Evolutionary conservation across 768 basidiomycete genomes (phyloP).

Genomic region (Melanogaster broomeanus): DNA sequence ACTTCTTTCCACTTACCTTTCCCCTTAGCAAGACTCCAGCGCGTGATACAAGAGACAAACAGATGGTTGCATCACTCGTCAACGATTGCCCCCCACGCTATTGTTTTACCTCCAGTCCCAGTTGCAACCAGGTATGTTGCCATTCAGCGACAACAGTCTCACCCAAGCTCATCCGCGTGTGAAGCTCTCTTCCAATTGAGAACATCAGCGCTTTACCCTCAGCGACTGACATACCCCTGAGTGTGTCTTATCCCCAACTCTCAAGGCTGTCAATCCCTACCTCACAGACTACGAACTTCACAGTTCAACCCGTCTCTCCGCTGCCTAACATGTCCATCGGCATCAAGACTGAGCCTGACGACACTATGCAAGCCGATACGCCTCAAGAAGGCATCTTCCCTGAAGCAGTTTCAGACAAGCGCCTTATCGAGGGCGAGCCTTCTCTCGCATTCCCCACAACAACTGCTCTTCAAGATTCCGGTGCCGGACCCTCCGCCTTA

Average conservation of each 20-base stretch:
- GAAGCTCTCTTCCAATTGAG: not conserved
- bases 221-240: not conserved
- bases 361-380: not conserved
- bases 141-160: not conserved
- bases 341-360: not conserved
- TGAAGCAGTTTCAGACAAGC: not conserved
- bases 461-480: not conserved
- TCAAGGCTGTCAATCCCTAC: not conserved
- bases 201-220: constrained; percentile 1
- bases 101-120: not conserved
- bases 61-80: not conserved
- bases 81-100: not conserved
- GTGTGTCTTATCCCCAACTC: not conserved
- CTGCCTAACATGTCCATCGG: not conserved
- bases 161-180: constrained; percentile 1
- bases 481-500: not conserved
- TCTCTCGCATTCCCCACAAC: not conserved
- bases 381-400: not conserved
- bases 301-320: not conserved
- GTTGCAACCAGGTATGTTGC: constrained; percentile 12
- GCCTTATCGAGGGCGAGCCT: not conserved
- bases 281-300: not conserved
- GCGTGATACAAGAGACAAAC: constrained; percentile 12
- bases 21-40: constrained; percentile 20
- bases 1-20: not conserved